A percentile compares a stretch with the other conserved stretches of the same genome.
Evolutionary conservation across 495 filamentous ascomycete genomes (phyloP).

Genomic region (Podospora pseudopauciseta): DNA sequence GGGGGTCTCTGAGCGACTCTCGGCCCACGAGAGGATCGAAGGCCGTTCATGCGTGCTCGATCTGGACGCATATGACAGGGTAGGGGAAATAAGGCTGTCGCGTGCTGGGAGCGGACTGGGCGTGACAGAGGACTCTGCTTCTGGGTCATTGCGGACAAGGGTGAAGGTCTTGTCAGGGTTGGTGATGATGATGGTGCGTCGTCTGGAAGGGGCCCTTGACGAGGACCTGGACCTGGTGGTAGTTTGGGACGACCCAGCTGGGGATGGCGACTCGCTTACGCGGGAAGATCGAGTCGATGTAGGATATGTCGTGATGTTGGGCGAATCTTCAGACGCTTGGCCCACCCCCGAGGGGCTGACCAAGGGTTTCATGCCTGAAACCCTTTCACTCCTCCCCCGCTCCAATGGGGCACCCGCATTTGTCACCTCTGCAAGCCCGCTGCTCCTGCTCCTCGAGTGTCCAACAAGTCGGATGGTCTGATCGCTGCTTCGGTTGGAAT

Average conservation of each 20-base stretch:
- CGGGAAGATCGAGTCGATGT: constrained; percentile 19
- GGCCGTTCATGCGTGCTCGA: constrained; percentile 45
- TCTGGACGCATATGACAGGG: constrained; percentile 34
- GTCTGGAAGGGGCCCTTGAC: constrained; percentile 34
- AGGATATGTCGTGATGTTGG: constrained; percentile 26
- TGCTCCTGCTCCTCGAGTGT: constrained; percentile 17
- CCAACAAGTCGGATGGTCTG: constrained; percentile 16
- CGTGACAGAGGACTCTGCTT: constrained; percentile 18
- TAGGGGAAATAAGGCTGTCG: constrained; percentile 31
- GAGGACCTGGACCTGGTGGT: constrained; percentile 16
- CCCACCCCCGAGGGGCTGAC: constrained; percentile 33
- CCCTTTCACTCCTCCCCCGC: constrained; percentile 36
- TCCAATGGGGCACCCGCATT: constrained; percentile 38
- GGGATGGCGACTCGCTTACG: constrained; percentile 17
- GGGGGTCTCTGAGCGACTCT: constrained; percentile 44
- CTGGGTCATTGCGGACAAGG: constrained; percentile 25
- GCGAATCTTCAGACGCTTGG: constrained; percentile 32
- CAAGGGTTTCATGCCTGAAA: constrained; percentile 48
- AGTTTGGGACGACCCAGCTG: constrained; percentile 1
- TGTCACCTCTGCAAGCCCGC: constrained; percentile 12
- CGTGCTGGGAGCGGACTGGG: constrained; percentile 18
- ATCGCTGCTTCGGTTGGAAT: constrained; percentile 25
- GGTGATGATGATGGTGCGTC: constrained; percentile 39
- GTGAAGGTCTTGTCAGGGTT: constrained; percentile 51
- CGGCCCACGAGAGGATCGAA: constrained; percentile 45